These are phyloP conservation scores for Pilasporangium apinafurcum DNA, from an alignment of 352 stramenopile genomes.

Conservation along the genomic window DNA sequence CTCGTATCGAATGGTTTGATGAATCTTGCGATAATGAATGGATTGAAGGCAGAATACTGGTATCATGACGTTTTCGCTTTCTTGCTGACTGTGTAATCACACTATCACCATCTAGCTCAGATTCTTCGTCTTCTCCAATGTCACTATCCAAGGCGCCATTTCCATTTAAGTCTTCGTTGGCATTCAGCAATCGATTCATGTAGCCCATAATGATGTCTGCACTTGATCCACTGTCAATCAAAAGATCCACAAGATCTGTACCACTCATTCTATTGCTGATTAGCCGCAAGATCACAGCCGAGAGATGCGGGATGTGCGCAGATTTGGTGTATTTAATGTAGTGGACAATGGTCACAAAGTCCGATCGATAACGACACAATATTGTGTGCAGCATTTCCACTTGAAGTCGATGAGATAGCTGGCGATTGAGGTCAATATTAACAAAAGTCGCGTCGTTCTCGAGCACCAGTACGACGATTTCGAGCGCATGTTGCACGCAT, in stretches of 20 bases:
- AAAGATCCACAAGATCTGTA: constrained; percentile 48
- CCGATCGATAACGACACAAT: constrained; percentile 53
- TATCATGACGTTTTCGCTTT: constrained; percentile 36
- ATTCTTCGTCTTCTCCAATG: not conserved
- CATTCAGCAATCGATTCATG: constrained; percentile 71
- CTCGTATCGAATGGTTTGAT: constrained; percentile 42
- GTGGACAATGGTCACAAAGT: constrained; percentile 78
- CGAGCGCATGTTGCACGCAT: constrained; percentile 68
- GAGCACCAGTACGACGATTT: constrained; percentile 69
- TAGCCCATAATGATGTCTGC: constrained; percentile 69
- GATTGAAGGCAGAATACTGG: constrained; percentile 33
- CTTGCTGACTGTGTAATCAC: constrained; percentile 29
- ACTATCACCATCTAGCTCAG: constrained; percentile 11
- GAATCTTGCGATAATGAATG: constrained; percentile 37
- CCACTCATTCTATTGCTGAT: constrained; percentile 66
- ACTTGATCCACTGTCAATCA: constrained; percentile 60
- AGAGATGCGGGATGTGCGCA: constrained; percentile 61
- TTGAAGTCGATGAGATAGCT: constrained; percentile 53
- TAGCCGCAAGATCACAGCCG: constrained; percentile 53
- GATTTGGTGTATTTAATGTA: constrained; percentile 85
- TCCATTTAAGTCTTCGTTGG: constrained; percentile 39
- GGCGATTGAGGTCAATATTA: constrained; percentile 39
- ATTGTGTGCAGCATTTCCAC: constrained; percentile 77
- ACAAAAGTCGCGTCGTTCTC: constrained; percentile 72
- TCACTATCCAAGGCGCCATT: constrained; percentile 6